phyloP scores from a whole-genome alignment of 768 basidiomycete genomes.

The Calocybe cyanea region DNA sequence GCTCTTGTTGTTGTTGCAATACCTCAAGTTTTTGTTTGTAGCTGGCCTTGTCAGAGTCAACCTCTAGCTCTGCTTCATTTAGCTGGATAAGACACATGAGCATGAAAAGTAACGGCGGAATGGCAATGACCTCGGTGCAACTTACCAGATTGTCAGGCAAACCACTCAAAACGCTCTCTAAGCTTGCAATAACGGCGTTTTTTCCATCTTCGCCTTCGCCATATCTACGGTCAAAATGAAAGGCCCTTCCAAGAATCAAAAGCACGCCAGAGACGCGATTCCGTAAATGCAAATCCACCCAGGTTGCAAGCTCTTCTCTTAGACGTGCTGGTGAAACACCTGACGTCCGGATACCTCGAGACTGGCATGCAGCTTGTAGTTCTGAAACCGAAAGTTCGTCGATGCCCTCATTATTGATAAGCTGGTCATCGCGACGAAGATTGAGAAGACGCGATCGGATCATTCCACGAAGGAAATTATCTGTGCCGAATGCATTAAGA shows the following conservation, averaged over 20 bases:
- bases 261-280: slow-evolving; percentile 92
- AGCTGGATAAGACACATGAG: slow-evolving; percentile 46
- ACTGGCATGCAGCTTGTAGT: slow-evolving; percentile 89
- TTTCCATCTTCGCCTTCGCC: slow-evolving; percentile 81
- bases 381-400: slow-evolving; percentile 89
- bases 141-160: slow-evolving; percentile 91
- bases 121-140: too few relatives aligned
- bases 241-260: slow-evolving; percentile 90
- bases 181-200: slow-evolving; percentile 68
- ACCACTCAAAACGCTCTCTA: slow-evolving; percentile 89
- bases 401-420: slow-evolving; percentile 86
- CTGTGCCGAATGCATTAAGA: slow-evolving; percentile 96
- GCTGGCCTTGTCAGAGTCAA: slow-evolving; percentile 87
- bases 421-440: slow-evolving; percentile 89
- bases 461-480: slow-evolving; percentile 93
- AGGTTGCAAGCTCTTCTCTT: slow-evolving; percentile 85
- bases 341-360: slow-evolving; percentile 86
- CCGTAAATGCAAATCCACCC: slow-evolving; percentile 90
- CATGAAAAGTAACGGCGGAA: too few relatives aligned
- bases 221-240: slow-evolving; percentile 81
- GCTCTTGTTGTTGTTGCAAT: slow-evolving; percentile 96
- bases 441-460: slow-evolving; percentile 81
- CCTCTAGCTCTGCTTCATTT: slow-evolving; percentile 95
- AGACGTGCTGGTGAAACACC: slow-evolving; percentile 86
- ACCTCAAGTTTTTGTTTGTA: slow-evolving; percentile 99